These are phyloP conservation scores for Isabelozyma gotoi DNA, from an alignment of 805 yeast genomes.

Conservation along the genomic window DNA sequence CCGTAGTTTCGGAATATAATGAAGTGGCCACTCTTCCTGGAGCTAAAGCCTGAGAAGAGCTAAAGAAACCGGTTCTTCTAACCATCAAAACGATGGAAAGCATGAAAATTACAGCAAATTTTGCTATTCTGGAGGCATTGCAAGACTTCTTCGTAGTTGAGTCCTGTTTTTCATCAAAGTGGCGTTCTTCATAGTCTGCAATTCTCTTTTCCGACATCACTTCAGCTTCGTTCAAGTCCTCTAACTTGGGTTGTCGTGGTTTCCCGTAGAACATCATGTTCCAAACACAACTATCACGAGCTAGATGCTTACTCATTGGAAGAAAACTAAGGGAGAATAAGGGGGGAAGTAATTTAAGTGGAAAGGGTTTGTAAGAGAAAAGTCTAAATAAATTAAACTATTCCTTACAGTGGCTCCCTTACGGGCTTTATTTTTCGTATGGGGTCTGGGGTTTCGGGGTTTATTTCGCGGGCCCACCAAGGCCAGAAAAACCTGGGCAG, in stretches of 20 bases:
- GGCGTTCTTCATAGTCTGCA: neutral
- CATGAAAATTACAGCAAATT: no score
- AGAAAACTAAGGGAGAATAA: neutral
- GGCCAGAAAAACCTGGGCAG: no score
- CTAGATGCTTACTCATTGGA: slow-evolving; percentile 10
- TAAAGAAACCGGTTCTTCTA: no score
- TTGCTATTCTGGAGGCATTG: no score
- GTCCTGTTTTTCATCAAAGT: neutral
- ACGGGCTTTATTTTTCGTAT: no score
- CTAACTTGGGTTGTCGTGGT: neutral
- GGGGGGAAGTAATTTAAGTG: no score
- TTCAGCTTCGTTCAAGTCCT: neutral
- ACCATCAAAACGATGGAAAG: no score
- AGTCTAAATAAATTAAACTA: no score
- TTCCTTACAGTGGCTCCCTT: no score
- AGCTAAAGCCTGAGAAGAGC: neutral
- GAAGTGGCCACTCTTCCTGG: slow-evolving; percentile 1
- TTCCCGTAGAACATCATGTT: slow-evolving; percentile 16
- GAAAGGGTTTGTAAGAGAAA: neutral
- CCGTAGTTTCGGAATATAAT: neutral
- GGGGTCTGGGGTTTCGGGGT: no score
- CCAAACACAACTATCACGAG: slow-evolving; percentile 14
- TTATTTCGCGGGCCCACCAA: no score
- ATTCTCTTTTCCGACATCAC: neutral
- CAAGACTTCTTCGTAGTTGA: slow-evolving; percentile 1